Evolutionary conservation across 2,329 filamentous ascomycete genomes (phyloP).

Genomic region (Colletotrichum melonis): DNA sequence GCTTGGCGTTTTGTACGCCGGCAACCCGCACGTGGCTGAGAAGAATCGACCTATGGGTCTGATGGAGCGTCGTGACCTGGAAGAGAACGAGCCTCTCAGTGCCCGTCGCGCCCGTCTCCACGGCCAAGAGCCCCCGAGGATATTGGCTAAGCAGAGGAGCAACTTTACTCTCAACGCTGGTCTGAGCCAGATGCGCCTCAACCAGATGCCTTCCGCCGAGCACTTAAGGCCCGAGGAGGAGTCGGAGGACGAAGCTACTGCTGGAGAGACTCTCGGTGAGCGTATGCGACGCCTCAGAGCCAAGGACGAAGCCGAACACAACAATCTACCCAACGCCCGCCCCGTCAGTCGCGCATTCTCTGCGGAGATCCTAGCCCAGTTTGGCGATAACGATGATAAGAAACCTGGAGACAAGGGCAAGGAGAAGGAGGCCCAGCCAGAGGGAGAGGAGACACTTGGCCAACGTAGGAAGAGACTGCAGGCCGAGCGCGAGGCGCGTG

Average conservation of each 20-base stretch:
- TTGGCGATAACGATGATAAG: constrained; percentile 60
- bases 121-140: constrained; percentile 61
- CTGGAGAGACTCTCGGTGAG: constrained; percentile 74
- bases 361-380: constrained; percentile 74
- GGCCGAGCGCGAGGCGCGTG: constrained; percentile 73
- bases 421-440: constrained; percentile 43
- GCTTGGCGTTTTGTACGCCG: constrained; percentile 81
- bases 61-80: constrained; percentile 84
- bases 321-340: constrained; percentile 61
- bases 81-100: constrained; percentile 92
- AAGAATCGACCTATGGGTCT: constrained; percentile 76
- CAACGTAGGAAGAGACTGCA: constrained; percentile 81
- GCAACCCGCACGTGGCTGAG: constrained; percentile 67
- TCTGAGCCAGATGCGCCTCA: constrained; percentile 39
- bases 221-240: constrained; percentile 40
- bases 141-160: constrained; percentile 55
- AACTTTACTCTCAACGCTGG: constrained; percentile 54
- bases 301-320: constrained; percentile 59
- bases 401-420: constrained; percentile 48
- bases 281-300: constrained; percentile 74
- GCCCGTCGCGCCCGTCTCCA: constrained; percentile 79
- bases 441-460: constrained; percentile 81
- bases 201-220: constrained; percentile 39
- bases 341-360: constrained; percentile 76
- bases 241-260: constrained; percentile 54